phyloP scores from a whole-genome alignment of 345 rosid genomes.

The Boechera divaricarpa region DNA sequence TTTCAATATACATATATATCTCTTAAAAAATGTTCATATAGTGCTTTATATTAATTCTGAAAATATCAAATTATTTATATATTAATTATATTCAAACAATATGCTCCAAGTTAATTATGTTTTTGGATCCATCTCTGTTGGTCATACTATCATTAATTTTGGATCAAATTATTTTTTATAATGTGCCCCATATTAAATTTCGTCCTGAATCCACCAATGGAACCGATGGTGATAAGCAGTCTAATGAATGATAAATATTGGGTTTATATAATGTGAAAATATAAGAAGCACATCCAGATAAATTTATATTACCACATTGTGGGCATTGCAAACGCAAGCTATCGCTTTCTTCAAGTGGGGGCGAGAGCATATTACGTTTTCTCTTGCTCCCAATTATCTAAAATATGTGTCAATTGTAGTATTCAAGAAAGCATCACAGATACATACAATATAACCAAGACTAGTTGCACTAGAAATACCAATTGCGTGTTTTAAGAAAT shows the following conservation, averaged over 20 bases:
- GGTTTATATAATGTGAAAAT: background rate
- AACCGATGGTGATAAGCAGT: background rate
- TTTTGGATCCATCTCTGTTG: too few species aligned
- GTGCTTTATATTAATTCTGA: too few species aligned
- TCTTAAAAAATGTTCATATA: too few species aligned
- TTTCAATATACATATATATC: too few species aligned
- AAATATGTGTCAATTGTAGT: conserved; percentile 28
- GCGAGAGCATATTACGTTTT: conserved; percentile 51
- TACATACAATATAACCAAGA: background rate
- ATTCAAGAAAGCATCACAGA: background rate
- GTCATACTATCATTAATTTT: too few species aligned
- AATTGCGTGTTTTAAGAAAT: background rate
- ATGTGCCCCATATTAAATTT: too few species aligned
- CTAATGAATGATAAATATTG: background rate
- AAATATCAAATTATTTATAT: too few species aligned
- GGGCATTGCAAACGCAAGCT: conserved; percentile 58
- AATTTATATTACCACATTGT: conserved; percentile 73
- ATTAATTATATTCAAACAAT: too few species aligned
- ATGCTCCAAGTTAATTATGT: too few species aligned
- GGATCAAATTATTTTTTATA: too few species aligned
- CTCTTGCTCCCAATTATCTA: conserved; percentile 71
- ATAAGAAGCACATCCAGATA: conserved; percentile 28
- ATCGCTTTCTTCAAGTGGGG: conserved; percentile 52
- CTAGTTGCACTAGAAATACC: conserved; percentile 5
- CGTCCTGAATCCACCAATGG: too few species aligned